A percentile compares a stretch with the other conserved stretches of the same genome.
These are phyloP conservation scores for Noccaea bulbosa DNA, from an alignment of 345 rosid genomes.

Conservation along the genomic window DNA sequence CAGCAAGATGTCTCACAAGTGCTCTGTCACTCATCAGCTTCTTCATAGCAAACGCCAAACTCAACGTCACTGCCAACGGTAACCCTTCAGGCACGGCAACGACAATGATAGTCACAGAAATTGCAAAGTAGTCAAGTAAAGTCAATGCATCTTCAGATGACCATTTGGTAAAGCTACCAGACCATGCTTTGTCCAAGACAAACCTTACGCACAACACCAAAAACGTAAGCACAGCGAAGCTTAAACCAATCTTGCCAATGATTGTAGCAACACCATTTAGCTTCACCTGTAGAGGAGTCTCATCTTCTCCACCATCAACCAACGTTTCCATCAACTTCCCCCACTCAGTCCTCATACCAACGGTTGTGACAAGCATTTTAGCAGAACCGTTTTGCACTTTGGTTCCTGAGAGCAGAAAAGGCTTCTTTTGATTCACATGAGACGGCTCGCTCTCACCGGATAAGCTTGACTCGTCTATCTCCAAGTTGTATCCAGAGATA, in stretches of 20 bases:
- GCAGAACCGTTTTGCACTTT: constrained; percentile 69
- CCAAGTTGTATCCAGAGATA: constrained; percentile 50
- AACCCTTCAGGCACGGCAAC: constrained; percentile 86
- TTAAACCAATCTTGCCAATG: constrained; percentile 71
- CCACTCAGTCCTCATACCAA: constrained; percentile 81
- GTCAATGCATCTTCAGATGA: constrained; percentile 48
- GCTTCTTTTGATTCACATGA: constrained; percentile 41
- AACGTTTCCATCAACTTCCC: constrained; percentile 71
- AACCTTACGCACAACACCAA: constrained; percentile 58
- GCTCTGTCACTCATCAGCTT: constrained; percentile 74
- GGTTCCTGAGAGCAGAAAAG: constrained; percentile 62
- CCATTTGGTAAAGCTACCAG: constrained; percentile 54
- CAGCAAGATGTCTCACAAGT: constrained; percentile 73
- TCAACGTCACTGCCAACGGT: constrained; percentile 78
- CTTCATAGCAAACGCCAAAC: constrained; percentile 85
- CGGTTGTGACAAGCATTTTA: constrained; percentile 68
- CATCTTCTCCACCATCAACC: constrained; percentile 57
- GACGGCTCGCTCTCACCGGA: constrained; percentile 57
- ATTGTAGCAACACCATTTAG: constrained; percentile 69
- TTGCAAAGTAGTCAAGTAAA: constrained; percentile 64
- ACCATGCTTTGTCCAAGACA: constrained; percentile 46
- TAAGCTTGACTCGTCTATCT: constrained; percentile 61
- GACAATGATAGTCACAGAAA: constrained; percentile 77
- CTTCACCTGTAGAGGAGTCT: constrained; percentile 71
- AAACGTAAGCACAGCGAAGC: constrained; percentile 65